Conservation (phyloP, 495 filamentous ascomycete genomes). For the Talaromyces adpressus region DNA sequence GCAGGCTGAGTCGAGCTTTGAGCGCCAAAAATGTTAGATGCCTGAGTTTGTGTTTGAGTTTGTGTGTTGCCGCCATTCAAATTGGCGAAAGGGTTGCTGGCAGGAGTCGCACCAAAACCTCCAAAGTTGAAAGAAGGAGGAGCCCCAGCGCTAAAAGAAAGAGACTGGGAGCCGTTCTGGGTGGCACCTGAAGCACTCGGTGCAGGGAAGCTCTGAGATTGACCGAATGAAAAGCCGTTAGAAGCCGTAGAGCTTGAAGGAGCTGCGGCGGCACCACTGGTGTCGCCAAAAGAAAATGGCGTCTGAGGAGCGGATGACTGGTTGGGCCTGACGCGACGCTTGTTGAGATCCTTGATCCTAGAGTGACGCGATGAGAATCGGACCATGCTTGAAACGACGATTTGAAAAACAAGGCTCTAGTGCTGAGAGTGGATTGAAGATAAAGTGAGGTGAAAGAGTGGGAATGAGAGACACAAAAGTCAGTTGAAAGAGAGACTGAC, state of each 20-base stretch:
- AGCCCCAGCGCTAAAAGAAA: conserved; percentile 31
- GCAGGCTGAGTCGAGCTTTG: conserved; percentile 13
- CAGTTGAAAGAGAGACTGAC: not conserved
- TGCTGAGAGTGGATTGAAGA: not conserved
- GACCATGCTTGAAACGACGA: not conserved
- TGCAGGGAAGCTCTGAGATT: conserved; percentile 42
- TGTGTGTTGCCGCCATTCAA: conserved; percentile 19
- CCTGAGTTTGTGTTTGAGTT: conserved; percentile 8
- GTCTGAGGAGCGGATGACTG: conserved; percentile 4
- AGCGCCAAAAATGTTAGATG: conserved; percentile 28
- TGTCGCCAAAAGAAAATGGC: conserved; percentile 17
- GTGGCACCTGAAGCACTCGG: conserved; percentile 20
- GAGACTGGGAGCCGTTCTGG: conserved; percentile 25
- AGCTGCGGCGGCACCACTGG: conserved; percentile 20
- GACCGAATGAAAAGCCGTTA: conserved; percentile 36
- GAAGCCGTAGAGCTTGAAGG: conserved; percentile 24
- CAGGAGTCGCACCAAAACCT: conserved; percentile 19
- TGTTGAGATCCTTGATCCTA: conserved; percentile 6
- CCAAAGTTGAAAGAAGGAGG: conserved; percentile 31
- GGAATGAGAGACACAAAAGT: not conserved
- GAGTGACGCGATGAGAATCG: not conserved
- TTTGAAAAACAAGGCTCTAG: not conserved
- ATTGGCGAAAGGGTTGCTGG: conserved; percentile 36
- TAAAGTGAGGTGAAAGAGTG: not conserved
- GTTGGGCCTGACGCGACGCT: not conserved